Base-by-base conservation (phyloP, 2,329 filamentous ascomycete species). In the Lizonia empirigonia region DNA sequence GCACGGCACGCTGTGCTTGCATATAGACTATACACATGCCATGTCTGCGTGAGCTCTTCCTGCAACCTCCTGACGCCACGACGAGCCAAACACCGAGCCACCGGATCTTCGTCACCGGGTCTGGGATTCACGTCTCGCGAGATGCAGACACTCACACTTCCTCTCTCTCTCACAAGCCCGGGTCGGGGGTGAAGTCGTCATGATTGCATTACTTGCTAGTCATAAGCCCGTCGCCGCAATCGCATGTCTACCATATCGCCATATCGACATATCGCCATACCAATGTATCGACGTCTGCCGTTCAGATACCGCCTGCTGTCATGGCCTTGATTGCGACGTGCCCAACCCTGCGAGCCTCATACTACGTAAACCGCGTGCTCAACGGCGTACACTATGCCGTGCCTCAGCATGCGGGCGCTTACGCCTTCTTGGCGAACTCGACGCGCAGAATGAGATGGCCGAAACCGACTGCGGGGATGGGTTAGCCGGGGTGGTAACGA, bases 401-500 rank as follows among this genome's bases (percentile, higher is more conserved):
- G n/a, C n/a, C n/a, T n/a, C n/a, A n/a, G n/a, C n/a, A n/a, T n/a
- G n/a, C n/a, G n/a, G n/a, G n/a, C n/a, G n/a, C n/a, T 42, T 53
- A 66, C 48, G 63, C 64, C 73, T 81, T 81, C 76, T 93, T 94
- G 63, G 90, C 89, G 77, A 94, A 94, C 79, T 94, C 90, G 62
- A 94, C 90, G 73, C 88, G 83, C 68, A 94, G 77, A 74, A 94
- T 94, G 68, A 94, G 81, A 79, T 94, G 90, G 76, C 89, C 88
- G 80, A 91, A 93, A 78, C 90, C 90, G 62, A 75, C 70, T 74
- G 53, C 5, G 13, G 2, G 1, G 7, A 32, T 8, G 18, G 20
- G 47, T 71, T 57, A 71, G 67, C 40, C 56, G 19, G 19, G 4
- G 3, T 7, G 4, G 7, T 18, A 9, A 15, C 16, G n/a, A n/a